Evolutionary conservation across 2,329 filamentous ascomycete species (phyloP).

Genomic region (Achaetomium macrosporum): DNA sequence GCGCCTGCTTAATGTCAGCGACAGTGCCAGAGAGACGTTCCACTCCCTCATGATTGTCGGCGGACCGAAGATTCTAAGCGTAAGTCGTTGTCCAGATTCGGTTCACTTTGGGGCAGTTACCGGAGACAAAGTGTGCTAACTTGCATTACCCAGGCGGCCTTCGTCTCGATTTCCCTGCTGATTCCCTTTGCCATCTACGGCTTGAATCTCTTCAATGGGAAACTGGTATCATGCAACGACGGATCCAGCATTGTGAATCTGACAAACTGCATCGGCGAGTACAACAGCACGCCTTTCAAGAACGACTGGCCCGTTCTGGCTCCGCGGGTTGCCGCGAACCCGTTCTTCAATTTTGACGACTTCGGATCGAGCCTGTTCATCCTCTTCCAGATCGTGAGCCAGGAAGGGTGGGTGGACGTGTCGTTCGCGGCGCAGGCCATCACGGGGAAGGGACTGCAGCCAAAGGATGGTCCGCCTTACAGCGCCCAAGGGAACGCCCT

Average conservation of each 20-base stretch:
- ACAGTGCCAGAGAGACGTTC: slow-evolving; percentile 92
- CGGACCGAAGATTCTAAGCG: slow-evolving; percentile 84
- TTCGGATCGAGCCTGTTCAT: slow-evolving; percentile 93
- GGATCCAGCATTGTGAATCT: slow-evolving; percentile 52
- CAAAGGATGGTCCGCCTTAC: slow-evolving; percentile 49
- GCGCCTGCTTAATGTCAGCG: slow-evolving; percentile 87
- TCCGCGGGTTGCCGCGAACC: slow-evolving; percentile 73
- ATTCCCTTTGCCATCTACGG: slow-evolving; percentile 97
- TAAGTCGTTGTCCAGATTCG: slow-evolving; percentile 3
- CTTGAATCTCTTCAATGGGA: slow-evolving; percentile 83
- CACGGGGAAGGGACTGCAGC: slow-evolving; percentile 69
- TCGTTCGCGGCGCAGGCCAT: slow-evolving; percentile 79
- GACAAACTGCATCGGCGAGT: slow-evolving; percentile 80
- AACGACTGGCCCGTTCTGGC: slow-evolving; percentile 72
- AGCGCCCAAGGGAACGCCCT: slow-evolving; percentile 73
- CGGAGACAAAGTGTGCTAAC: not conserved
- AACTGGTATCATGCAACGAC: slow-evolving; percentile 78
- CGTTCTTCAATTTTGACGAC: slow-evolving; percentile 87
- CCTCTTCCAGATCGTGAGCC: slow-evolving; percentile 96
- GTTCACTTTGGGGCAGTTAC: not conserved
- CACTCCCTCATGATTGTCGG: slow-evolving; percentile 93
- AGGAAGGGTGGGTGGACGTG: slow-evolving; percentile 97
- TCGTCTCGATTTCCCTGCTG: slow-evolving; percentile 88
- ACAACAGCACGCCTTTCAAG: slow-evolving; percentile 65
- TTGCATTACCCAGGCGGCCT: slow-evolving; percentile 51